A percentile compares a stretch with the other conserved stretches of the same genome.
Conservation (phyloP, 257 asterid genomes). For the Salvia rosmarinus region DNA sequence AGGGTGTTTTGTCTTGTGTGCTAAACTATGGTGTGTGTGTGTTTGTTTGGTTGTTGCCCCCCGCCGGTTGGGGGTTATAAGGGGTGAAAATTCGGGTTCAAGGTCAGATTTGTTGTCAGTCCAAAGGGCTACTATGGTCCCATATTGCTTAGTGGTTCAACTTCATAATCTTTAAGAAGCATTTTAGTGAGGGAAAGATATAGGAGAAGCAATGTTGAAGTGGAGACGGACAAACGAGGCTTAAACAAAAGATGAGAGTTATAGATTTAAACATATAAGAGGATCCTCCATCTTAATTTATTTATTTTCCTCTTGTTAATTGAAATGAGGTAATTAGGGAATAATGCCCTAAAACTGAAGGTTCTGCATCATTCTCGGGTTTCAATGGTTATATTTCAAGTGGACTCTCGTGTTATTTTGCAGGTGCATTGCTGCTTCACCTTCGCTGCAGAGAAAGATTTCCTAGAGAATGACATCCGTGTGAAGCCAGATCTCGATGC, state of each 20-base stretch:
- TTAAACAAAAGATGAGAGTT: background rate
- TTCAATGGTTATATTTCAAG: background rate
- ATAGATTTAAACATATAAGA: background rate
- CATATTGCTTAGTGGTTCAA: background rate
- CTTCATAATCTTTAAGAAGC: background rate
- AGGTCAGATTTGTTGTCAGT: too few relatives aligned
- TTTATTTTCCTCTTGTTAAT: background rate
- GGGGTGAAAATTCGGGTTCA: background rate
- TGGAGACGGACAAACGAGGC: background rate
- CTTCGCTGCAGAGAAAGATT: conserved; percentile 41
- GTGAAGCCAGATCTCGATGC: conserved; percentile 77
- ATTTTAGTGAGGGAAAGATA: background rate
- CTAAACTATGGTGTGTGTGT: background rate
- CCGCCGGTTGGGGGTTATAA: too few relatives aligned
- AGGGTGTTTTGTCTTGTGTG: background rate
- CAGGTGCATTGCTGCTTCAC: conserved; percentile 62
- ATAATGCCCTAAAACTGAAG: background rate
- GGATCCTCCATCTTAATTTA: background rate
- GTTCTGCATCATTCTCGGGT: background rate
- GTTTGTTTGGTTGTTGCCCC: too few relatives aligned
- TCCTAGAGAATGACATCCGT: conserved; percentile 64
- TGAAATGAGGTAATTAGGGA: background rate
- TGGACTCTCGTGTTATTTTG: background rate
- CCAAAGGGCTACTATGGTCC: background rate
- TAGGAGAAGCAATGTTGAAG: background rate